Percentiles rank a stretch among this genome's conserved stretches.
Evolutionary conservation across 2,329 filamentous ascomycete species (phyloP).

Genomic region (Periconia sp.): DNA sequence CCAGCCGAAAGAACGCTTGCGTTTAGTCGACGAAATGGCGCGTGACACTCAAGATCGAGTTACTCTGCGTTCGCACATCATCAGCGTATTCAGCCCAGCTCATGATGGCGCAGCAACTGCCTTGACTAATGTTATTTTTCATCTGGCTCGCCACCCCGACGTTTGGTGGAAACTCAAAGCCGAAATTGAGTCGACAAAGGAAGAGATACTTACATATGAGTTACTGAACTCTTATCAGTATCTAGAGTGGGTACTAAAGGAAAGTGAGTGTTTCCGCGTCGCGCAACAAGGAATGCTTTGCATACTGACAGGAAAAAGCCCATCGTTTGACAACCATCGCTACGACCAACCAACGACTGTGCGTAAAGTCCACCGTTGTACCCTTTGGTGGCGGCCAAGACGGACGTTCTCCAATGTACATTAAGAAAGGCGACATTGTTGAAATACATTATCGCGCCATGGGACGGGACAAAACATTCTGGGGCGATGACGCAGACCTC

Average conservation of each 20-base stretch:
- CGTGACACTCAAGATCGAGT: conserved; percentile 13
- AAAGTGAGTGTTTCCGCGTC: conserved; percentile 8
- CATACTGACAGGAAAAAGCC: neutral
- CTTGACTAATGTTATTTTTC: conserved; percentile 12
- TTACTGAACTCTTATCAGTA: conserved; percentile 16
- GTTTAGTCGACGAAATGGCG: conserved; percentile 20
- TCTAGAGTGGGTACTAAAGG: conserved; percentile 15
- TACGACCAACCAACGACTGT: conserved; percentile 8
- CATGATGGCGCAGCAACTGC: conserved; percentile 16
- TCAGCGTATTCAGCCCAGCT: conserved; percentile 19
- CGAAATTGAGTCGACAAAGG: neutral
- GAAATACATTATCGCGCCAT: conserved; percentile 13
- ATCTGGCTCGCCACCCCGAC: neutral
- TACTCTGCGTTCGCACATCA: conserved; percentile 15
- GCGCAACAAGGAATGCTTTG: neutral
- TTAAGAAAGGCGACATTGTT: conserved; percentile 13
- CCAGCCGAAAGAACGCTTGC: neutral
- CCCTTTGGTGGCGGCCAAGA: conserved; percentile 13
- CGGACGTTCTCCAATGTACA: conserved; percentile 1
- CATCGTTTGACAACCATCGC: conserved; percentile 13
- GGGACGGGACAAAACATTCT: conserved; percentile 11
- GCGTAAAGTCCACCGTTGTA: conserved; percentile 7
- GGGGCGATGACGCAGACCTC: conserved; percentile 14
- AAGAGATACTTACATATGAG: neutral
- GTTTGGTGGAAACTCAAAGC: neutral